Evolutionary conservation across 768 basidiomycete genomes (phyloP).

Genomic region (Coprinopsis marcescibilis): DNA sequence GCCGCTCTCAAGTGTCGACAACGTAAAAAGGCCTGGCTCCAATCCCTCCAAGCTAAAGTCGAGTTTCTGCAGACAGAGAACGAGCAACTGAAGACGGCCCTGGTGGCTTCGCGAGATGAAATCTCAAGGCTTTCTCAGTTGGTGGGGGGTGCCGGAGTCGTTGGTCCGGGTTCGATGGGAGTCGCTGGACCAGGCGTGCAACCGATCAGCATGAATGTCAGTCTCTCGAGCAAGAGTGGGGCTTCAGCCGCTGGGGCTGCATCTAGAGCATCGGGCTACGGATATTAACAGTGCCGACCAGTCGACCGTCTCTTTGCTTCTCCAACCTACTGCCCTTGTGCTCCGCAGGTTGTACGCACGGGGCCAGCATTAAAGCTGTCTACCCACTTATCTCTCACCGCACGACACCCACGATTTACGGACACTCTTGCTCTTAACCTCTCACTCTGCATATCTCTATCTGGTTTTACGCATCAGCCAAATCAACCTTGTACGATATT

Average conservation of each 20-base stretch:
- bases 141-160: conserved; percentile 61
- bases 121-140: conserved; percentile 76
- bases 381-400: background rate
- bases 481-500: conserved; percentile 1
- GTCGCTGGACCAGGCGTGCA: conserved; percentile 29
- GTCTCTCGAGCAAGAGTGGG: conserved; percentile 25
- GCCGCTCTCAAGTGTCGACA: conserved; percentile 99
- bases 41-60: conserved; percentile 87
- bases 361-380: background rate
- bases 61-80: conserved; percentile 92
- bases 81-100: conserved; percentile 83
- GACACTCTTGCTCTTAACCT: conserved; percentile 3
- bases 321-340: background rate
- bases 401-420: background rate
- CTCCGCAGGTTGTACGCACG: background rate
- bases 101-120: conserved; percentile 87
- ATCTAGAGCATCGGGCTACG: conserved; percentile 32
- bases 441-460: conserved; percentile 8
- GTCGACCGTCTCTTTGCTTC: background rate
- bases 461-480: background rate
- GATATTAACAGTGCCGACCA: conserved; percentile 23
- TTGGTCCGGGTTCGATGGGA: conserved; percentile 26
- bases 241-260: conserved; percentile 22
- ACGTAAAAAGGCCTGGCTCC: conserved; percentile 97
- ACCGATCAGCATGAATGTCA: conserved; percentile 44